Percentiles rank a stretch among this genome's conserved stretches.
Conservation (phyloP, 345 rosid genomes). For the Euclidium syriacum region DNA sequence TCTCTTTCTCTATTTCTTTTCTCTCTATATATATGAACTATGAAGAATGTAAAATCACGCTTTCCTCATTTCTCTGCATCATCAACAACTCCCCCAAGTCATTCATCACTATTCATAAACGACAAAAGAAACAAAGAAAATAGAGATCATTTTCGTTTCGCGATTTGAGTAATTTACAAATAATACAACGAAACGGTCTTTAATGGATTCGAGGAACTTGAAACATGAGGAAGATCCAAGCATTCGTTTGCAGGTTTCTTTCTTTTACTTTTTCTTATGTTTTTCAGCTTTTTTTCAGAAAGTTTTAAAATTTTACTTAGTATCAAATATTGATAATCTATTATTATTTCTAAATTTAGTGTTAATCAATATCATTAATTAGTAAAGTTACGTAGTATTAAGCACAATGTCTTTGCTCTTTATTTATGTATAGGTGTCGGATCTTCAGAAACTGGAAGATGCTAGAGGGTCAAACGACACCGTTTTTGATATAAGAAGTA, state of each 20-base stretch:
- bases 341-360: too few species aligned
- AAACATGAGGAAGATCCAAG: slow-evolving; percentile 42
- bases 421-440: slow-evolving; percentile 30
- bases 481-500: slow-evolving; percentile 51
- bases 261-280: neutral
- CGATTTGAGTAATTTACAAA: neutral
- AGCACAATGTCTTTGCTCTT: neutral
- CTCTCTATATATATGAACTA: neutral
- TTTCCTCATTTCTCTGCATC: slow-evolving; percentile 28
- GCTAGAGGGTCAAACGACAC: slow-evolving; percentile 46
- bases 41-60: slow-evolving; percentile 16
- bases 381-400: neutral
- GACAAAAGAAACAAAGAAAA: neutral
- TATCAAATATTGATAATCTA: neutral
- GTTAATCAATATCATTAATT: too few species aligned
- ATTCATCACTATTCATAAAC: neutral
- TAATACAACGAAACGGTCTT: neutral
- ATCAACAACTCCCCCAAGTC: slow-evolving; percentile 28
- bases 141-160: neutral
- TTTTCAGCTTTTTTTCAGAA: neutral
- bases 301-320: neutral
- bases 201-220: slow-evolving; percentile 33
- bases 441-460: slow-evolving; percentile 44
- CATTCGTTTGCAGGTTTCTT: slow-evolving; percentile 41
- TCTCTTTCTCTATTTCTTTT: neutral